These are phyloP conservation scores for Aspergillus proliferans DNA, from an alignment of 2,329 filamentous ascomycete genomes.

Conservation along the genomic window DNA sequence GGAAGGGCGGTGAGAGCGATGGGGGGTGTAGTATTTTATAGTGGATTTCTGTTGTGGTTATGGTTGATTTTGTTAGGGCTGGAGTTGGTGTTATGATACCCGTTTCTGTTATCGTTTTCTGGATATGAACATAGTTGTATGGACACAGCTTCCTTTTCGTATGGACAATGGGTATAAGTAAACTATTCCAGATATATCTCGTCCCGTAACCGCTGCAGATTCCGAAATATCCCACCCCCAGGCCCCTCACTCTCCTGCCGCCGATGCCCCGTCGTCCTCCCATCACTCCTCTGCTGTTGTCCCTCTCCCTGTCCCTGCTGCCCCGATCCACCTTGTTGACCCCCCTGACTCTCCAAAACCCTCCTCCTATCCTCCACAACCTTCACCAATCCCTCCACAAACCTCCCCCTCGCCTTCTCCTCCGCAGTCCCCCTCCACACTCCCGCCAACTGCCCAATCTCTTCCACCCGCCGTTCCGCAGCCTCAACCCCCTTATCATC, in stretches of 20 bases:
- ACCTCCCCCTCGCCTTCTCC: conserved; percentile 74
- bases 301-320: conserved; percentile 14
- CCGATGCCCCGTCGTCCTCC: conserved; percentile 9
- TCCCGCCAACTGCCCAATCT: conserved; percentile 66
- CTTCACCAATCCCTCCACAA: conserved; percentile 75
- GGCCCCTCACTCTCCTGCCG: conserved; percentile 32
- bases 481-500: conserved; percentile 55
- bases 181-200: conserved; percentile 48
- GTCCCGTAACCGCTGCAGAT: conserved; percentile 48
- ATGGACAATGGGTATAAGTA: too few species aligned
- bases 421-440: conserved; percentile 96
- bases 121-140: too few species aligned
- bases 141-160: too few species aligned
- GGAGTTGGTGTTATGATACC: too few species aligned
- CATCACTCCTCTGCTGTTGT: conserved; percentile 2
- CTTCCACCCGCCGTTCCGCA: conserved; percentile 67
- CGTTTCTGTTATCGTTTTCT: too few species aligned
- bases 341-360: conserved; percentile 37
- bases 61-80: too few species aligned
- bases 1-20: conserved; percentile 45
- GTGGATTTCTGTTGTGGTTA: conserved; percentile 5
- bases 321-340: conserved; percentile 20
- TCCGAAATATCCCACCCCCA: conserved; percentile 47
- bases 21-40: conserved; percentile 39
- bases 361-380: conserved; percentile 69